A percentile compares a stretch with the other conserved stretches of the same genome.
Conservation (phyloP, 2,329 filamentous ascomycete genomes). For the Penicillium sp. region DNA sequence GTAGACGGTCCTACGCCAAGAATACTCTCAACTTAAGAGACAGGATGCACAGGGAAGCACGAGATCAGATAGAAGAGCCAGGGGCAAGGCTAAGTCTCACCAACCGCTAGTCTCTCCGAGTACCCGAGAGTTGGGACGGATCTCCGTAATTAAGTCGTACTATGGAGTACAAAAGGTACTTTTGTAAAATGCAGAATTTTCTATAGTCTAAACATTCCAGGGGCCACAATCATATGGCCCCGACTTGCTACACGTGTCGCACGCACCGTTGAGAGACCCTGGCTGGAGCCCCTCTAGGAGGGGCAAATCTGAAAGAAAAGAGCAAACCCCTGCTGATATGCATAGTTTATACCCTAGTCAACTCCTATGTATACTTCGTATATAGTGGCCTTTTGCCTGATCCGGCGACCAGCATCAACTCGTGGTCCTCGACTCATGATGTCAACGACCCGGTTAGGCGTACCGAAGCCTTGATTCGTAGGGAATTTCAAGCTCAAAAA, state of each 20-base stretch:
- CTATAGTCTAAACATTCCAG: background rate
- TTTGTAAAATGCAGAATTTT: background rate
- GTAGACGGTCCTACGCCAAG: too few relatives aligned
- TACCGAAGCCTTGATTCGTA: background rate
- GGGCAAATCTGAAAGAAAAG: background rate
- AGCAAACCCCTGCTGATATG: background rate
- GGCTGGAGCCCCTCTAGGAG: conserved; percentile 5
- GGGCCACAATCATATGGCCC: background rate
- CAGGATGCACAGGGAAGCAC: background rate
- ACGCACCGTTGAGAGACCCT: conserved; percentile 12
- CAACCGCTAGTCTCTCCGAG: conserved; percentile 7
- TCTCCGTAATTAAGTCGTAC: conserved; percentile 17
- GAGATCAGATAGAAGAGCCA: conserved; percentile 16
- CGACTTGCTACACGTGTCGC: conserved; percentile 11
- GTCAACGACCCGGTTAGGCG: conserved; percentile 14
- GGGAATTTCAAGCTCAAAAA: background rate
- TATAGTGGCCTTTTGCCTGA: conserved; percentile 2
- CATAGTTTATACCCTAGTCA: too few relatives aligned
- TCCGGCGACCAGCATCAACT: conserved; percentile 1
- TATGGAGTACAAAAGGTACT: background rate
- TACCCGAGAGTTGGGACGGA: conserved; percentile 16
- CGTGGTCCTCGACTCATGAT: conserved; percentile 20
- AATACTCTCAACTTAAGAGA: too few relatives aligned
- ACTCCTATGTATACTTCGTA: background rate
- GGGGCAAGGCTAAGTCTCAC: conserved; percentile 12